A percentile compares a stretch with the other conserved stretches of the same genome.
These are phyloP conservation scores for Actinomucor elegans DNA, from an alignment of 371 early-diverging fungal species.

Conservation along the genomic window DNA sequence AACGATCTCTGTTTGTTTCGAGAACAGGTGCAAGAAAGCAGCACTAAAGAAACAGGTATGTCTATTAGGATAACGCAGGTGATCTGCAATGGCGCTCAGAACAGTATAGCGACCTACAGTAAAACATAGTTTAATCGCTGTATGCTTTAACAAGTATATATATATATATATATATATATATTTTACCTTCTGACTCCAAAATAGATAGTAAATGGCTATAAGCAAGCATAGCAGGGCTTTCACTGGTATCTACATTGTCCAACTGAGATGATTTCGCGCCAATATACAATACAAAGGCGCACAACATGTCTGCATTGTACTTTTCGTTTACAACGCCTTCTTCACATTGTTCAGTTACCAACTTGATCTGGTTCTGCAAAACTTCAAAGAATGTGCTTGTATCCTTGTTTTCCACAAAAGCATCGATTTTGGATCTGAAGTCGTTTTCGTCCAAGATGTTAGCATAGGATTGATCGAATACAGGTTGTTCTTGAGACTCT, in stretches of 20 bases:
- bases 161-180: neutral
- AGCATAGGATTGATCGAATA: constrained; percentile 58
- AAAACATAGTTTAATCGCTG: no score
- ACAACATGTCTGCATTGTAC: constrained; percentile 51
- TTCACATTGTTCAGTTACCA: constrained; percentile 28
- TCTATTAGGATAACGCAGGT: constrained; percentile 94
- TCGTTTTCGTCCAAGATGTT: constrained; percentile 47
- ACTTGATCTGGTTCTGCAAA: constrained; percentile 27
- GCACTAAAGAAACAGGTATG: constrained; percentile 92
- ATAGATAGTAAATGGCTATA: constrained; percentile 74
- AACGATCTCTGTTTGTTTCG: constrained; percentile 70
- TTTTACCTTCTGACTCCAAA: constrained; percentile 77
- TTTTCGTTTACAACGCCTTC: constrained; percentile 32
- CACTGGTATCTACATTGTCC: constrained; percentile 38
- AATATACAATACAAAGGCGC: constrained; percentile 81
- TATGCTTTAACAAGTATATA: no score
- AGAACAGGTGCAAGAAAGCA: constrained; percentile 77
- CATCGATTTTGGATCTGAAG: constrained; percentile 69
- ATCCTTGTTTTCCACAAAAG: constrained; percentile 59
- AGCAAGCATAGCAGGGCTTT: constrained; percentile 73
- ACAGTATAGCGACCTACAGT: constrained; percentile 89
- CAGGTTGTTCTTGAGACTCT: constrained; percentile 59
- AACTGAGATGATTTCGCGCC: constrained; percentile 72
- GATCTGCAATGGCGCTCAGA: constrained; percentile 90
- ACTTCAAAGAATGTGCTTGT: constrained; percentile 33